Conservation (phyloP, 1,284 basidiomycete species). For the Ustilago tritici region DNA sequence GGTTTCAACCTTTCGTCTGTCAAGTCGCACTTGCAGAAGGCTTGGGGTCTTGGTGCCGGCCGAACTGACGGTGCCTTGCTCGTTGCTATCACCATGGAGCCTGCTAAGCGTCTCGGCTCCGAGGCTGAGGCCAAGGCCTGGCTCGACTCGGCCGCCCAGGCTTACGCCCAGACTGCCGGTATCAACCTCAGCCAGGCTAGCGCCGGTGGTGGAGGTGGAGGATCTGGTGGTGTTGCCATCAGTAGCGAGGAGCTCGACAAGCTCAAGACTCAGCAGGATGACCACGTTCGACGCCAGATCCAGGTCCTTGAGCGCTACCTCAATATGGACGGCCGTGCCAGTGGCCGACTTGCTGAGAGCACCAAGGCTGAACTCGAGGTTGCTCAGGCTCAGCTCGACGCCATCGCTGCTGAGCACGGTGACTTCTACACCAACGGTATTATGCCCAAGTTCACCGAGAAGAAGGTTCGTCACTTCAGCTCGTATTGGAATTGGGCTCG, state of each 20-base stretch:
- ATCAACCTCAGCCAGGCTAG: slow-evolving; percentile 76
- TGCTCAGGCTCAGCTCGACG: slow-evolving; percentile 88
- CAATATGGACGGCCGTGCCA: slow-evolving; percentile 88
- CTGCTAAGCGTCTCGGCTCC: slow-evolving; percentile 89
- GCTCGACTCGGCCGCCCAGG: slow-evolving; percentile 85
- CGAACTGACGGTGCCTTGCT: slow-evolving; percentile 92
- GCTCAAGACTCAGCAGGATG: slow-evolving; percentile 92
- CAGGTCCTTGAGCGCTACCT: slow-evolving; percentile 97
- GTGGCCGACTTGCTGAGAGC: slow-evolving; percentile 86
- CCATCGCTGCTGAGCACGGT: slow-evolving; percentile 88
- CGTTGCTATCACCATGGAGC: slow-evolving; percentile 90
- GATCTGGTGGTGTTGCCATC: slow-evolving; percentile 75
- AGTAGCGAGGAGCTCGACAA: slow-evolving; percentile 98
- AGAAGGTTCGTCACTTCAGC: slow-evolving; percentile 97
- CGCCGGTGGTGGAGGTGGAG: slow-evolving; percentile 75
- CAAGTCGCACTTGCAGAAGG: slow-evolving; percentile 74
- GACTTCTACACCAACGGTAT: slow-evolving; percentile 94
- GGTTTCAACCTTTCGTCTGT: slow-evolving; percentile 97
- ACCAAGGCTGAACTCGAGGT: slow-evolving; percentile 81
- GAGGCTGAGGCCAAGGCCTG: slow-evolving; percentile 93
- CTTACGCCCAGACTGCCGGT: slow-evolving; percentile 87
- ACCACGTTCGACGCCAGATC: slow-evolving; percentile 91
- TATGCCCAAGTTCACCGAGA: slow-evolving; percentile 88
- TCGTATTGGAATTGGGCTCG: slow-evolving; percentile 99
- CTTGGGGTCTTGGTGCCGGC: slow-evolving; percentile 86